These are phyloP conservation scores for Begonia peltatifolia DNA, from an alignment of 306 rosid species.

Conservation along the genomic window DNA sequence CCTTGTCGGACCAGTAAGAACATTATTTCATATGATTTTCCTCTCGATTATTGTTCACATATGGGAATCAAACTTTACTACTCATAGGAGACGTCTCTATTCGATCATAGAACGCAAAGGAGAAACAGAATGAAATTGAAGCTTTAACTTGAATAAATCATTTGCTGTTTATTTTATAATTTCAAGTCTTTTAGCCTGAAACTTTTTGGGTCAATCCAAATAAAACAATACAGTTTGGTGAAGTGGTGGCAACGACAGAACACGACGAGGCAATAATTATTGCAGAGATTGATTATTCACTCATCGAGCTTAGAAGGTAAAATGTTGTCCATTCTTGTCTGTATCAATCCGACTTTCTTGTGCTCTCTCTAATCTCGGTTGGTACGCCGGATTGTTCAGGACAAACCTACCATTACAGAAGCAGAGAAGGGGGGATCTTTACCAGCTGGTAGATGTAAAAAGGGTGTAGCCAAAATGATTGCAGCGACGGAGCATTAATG, in stretches of 20 bases:
- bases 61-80: background rate
- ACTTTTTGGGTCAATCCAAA: no score
- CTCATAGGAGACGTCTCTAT: background rate
- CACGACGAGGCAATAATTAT: slow-evolving; percentile 14
- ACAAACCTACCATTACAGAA: slow-evolving; percentile 14
- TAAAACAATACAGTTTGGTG: slow-evolving; percentile 10
- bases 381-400: slow-evolving; percentile 7
- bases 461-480: slow-evolving; percentile 1
- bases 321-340: background rate
- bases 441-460: slow-evolving; percentile 5
- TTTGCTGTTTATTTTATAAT: no score
- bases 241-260: slow-evolving; percentile 19
- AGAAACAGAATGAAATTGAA: no score
- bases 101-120: background rate
- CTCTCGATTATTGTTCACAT: background rate
- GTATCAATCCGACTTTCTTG: background rate
- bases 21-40: background rate
- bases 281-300: slow-evolving; percentile 17
- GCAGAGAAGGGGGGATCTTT: slow-evolving; percentile 13
- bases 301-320: slow-evolving; percentile 15
- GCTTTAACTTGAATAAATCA: no score
- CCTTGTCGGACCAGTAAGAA: slow-evolving; percentile 20
- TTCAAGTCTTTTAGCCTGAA: no score
- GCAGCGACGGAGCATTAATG: background rate
- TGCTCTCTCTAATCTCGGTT: background rate